phyloP scores from a whole-genome alignment of 2,329 filamentous ascomycete genomes.

The Sporothrix curviconia region DNA sequence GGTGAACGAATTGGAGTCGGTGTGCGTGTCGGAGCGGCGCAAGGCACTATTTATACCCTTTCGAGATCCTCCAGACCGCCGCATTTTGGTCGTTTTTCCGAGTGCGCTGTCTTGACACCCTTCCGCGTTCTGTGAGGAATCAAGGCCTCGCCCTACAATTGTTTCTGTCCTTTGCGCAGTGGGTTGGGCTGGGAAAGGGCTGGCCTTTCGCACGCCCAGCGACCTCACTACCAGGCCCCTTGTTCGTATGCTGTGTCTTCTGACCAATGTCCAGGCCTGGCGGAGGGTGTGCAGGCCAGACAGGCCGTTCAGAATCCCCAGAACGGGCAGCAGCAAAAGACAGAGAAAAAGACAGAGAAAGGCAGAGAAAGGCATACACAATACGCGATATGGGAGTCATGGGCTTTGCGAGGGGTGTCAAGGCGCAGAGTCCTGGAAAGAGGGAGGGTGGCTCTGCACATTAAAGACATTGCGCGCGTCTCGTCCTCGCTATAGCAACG shows the following conservation, averaged over 20 bases:
- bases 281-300: conserved; percentile 12
- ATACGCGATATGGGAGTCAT: not conserved
- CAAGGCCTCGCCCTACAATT: too few relatives aligned
- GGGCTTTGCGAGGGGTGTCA: not conserved
- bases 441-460: conserved; percentile 1
- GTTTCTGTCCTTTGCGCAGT: too few relatives aligned
- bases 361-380: not conserved
- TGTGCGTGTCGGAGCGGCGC: not conserved
- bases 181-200: not conserved
- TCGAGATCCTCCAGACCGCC: too few relatives aligned
- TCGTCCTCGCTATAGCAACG: not conserved
- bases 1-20: too few relatives aligned
- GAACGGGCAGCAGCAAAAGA: too few relatives aligned
- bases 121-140: too few relatives aligned
- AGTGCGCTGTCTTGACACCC: not conserved
- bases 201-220: not conserved
- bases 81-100: not conserved
- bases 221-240: not conserved
- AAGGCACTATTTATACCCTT: conserved; percentile 7
- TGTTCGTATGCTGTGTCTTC: conserved; percentile 7
- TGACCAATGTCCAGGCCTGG: not conserved
- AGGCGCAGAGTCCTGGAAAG: not conserved
- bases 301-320: not conserved
- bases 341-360: too few relatives aligned
- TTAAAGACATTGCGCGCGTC: conserved; percentile 6